Conservation (phyloP, 352 stramenopile species). For the Globisporangium rhizosaccharum region DNA sequence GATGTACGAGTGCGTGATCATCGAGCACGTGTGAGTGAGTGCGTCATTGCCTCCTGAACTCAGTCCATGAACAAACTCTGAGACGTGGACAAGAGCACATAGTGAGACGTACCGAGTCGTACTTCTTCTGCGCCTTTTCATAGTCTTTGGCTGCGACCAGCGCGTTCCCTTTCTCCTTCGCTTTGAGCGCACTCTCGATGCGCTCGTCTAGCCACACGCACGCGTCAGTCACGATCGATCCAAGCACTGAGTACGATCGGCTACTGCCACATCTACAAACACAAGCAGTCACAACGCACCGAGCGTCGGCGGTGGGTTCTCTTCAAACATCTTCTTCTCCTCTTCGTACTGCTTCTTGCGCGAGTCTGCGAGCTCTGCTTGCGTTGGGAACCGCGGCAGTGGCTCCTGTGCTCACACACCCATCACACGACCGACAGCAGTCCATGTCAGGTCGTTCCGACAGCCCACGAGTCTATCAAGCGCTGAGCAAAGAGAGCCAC, state of each 20-base stretch:
- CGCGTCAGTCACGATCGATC: neutral
- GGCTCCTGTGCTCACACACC: conserved; percentile 36
- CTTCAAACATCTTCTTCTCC: conserved; percentile 79
- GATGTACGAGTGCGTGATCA: neutral
- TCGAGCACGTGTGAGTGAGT: neutral
- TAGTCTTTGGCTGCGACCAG: conserved; percentile 66
- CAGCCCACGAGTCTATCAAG: neutral
- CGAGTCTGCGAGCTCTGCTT: conserved; percentile 77
- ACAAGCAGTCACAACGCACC: conserved; percentile 26
- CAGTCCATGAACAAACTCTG: neutral
- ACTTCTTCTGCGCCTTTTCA: conserved; percentile 76
- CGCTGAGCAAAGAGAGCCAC: neutral
- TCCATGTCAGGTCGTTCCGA: neutral
- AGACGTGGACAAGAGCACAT: neutral
- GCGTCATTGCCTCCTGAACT: neutral
- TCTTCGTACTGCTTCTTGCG: conserved; percentile 79
- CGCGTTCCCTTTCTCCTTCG: conserved; percentile 79
- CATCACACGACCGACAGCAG: neutral
- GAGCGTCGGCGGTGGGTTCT: conserved; percentile 75
- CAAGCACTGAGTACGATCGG: neutral
- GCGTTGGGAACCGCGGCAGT: conserved; percentile 74
- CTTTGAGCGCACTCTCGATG: conserved; percentile 52
- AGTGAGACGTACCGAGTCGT: conserved; percentile 54
- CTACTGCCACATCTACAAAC: neutral
- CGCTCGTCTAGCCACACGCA: conserved; percentile 48